Base-by-base conservation (phyloP, 108 stramenopile genomes). In the Nitzschia sp. region DNA sequence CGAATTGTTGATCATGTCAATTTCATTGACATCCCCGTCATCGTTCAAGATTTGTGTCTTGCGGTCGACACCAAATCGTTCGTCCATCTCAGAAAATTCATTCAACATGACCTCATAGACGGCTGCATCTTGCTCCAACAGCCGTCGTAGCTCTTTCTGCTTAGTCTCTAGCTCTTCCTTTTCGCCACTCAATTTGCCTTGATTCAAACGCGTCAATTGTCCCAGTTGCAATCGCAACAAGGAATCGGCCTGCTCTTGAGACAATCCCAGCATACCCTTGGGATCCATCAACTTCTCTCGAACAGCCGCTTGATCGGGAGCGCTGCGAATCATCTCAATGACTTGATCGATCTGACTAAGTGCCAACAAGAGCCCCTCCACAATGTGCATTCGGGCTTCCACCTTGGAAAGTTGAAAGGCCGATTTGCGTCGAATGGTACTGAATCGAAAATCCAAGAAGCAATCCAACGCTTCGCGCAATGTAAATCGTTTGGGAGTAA, bases 371-470 rank as follows among this genome's bases (percentile, higher is more conserved):
- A 98, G 75, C 0, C 98, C 98, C 45, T 96, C 90, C 1, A 98
- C 95, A 70, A 98, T 86, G 76, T 97, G 97, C 9, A 76, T 71
- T n/a, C 98, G 74, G 30, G 87, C 77, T 36, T 83, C 80, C 24
- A 96, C 95, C 76, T 96, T 96, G 11, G 77, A 49, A 57, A 97
- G 70, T 59, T 94, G 89, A 74, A 76, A 81, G 15, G 68, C 59
- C 28, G 95, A 73, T 55, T 95, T 88, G 23, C 90, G 73, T 8
- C 98, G 92, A 58, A 98, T 87, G 6, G 97, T 97, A 25, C 81
- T 66, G 75, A 98, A 97, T 1, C 98, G 87, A 78, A 96, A 98
- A 56, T 95, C 85, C 26, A 98, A 70, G 72, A 97, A 98, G 33
- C 82, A 83, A 54, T 96, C 88, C 65, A 98, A 68, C 0, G 93